These are phyloP conservation scores for Penicillium egyptiacum DNA, from an alignment of 495 filamentous ascomycete species.

Conservation along the genomic window DNA sequence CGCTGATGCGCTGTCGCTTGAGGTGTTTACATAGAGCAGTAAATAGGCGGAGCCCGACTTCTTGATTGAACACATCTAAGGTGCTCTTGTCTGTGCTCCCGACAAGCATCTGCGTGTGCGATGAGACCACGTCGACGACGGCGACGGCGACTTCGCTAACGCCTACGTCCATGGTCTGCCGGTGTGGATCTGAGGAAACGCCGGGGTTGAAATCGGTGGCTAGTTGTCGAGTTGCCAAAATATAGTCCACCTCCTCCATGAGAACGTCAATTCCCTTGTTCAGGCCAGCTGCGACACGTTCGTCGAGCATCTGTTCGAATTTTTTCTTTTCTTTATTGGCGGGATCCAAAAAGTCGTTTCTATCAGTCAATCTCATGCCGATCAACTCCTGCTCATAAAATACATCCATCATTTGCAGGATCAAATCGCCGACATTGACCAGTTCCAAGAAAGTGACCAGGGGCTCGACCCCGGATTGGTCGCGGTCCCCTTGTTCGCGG, in stretches of 20 bases:
- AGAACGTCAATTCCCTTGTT: constrained; percentile 98
- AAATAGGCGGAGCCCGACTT: constrained; percentile 92
- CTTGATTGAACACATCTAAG: constrained; percentile 97
- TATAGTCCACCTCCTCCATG: constrained; percentile 96
- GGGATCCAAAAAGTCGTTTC: constrained; percentile 91
- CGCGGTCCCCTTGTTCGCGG: constrained; percentile 74
- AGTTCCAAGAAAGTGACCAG: constrained; percentile 95
- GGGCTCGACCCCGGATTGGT: constrained; percentile 73
- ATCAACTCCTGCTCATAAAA: constrained; percentile 97
- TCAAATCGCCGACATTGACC: constrained; percentile 96
- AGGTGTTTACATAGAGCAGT: constrained; percentile 91
- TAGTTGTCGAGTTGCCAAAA: constrained; percentile 84
- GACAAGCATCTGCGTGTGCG: constrained; percentile 86
- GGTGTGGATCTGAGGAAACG: constrained; percentile 43
- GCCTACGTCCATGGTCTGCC: constrained; percentile 69
- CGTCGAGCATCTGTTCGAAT: constrained; percentile 98
- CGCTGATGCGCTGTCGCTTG: constrained; percentile 89
- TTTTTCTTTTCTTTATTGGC: constrained; percentile 93
- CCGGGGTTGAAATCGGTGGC: constrained; percentile 90
- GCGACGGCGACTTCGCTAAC: constrained; percentile 73
- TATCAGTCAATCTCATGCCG: constrained; percentile 76
- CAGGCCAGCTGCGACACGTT: constrained; percentile 90
- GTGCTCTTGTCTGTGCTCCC: constrained; percentile 96
- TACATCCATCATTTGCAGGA: constrained; percentile 98
- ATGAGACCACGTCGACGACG: constrained; percentile 79